These are phyloP conservation scores for Nidula microcarpa DNA, from an alignment of 768 basidiomycete species.

Conservation along the genomic window DNA sequence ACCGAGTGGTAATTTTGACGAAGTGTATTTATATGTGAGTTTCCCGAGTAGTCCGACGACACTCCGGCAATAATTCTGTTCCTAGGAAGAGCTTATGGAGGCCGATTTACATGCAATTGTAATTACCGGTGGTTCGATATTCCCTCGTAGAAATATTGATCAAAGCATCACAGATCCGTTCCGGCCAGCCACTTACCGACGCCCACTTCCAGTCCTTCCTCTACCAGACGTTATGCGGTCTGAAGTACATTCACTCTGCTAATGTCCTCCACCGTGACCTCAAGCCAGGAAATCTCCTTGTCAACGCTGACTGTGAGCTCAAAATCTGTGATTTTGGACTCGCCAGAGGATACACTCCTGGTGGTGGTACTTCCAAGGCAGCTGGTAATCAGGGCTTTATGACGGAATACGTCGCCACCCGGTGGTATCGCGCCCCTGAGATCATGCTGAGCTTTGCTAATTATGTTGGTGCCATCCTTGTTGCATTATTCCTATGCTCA, in stretches of 20 bases:
- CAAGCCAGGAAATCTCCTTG: slow-evolving; percentile 92
- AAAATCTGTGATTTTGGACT: slow-evolving; percentile 99
- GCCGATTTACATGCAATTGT: slow-evolving; percentile 99
- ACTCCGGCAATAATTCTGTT: slow-evolving; percentile 4
- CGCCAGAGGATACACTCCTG: slow-evolving; percentile 89
- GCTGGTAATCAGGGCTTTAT: slow-evolving; percentile 92
- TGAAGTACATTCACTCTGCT: slow-evolving; percentile 98
- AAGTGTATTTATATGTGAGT: slow-evolving; percentile 89
- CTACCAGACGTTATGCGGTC: slow-evolving; percentile 96
- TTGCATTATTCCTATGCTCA: slow-evolving; percentile 1
- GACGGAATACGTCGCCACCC: slow-evolving; percentile 99
- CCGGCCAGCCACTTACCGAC: slow-evolving; percentile 84
- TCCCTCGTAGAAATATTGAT: background rate
- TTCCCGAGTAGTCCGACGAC: background rate
- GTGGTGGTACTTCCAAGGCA: slow-evolving; percentile 66
- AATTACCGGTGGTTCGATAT: slow-evolving; percentile 16
- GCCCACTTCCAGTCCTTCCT: slow-evolving; percentile 96
- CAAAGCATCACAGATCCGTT: slow-evolving; percentile 56
- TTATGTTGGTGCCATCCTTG: slow-evolving; percentile 55
- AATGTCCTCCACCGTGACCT: slow-evolving; percentile 97
- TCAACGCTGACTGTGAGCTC: slow-evolving; percentile 97
- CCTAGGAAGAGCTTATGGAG: slow-evolving; percentile 99
- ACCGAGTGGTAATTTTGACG: slow-evolving; percentile 88
- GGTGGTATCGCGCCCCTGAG: slow-evolving; percentile 98
- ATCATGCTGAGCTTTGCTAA: slow-evolving; percentile 98